Percentiles rank a stretch among this genome's conserved stretches.
phyloP scores from a whole-genome alignment of 192 early-diverging fungal genomes.

The Backusella mclennaniae region DNA sequence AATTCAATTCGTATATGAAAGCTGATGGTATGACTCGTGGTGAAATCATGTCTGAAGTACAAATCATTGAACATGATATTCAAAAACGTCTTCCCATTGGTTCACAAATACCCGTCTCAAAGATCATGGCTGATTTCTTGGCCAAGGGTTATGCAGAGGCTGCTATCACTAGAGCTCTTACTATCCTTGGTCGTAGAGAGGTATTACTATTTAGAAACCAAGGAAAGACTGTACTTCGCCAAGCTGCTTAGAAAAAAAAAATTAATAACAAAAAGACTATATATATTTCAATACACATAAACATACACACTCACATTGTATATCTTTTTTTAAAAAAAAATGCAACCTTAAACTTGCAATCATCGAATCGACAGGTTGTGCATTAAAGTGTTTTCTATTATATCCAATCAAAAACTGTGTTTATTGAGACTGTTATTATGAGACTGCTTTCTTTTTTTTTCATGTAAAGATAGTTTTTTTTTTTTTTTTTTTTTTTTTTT shows the following conservation, averaged over 20 bases:
- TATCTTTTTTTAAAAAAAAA: not conserved
- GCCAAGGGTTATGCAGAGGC: constrained; percentile 46
- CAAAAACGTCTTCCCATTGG: constrained; percentile 86
- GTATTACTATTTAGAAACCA: constrained; percentile 79
- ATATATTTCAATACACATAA: not conserved
- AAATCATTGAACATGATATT: constrained; percentile 80
- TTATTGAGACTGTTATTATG: not conserved
- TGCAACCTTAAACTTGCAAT: not conserved
- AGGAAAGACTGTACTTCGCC: constrained; percentile 49
- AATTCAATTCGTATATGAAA: constrained; percentile 19
- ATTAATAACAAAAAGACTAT: not conserved
- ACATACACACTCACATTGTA: not conserved
- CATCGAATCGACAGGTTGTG: not conserved
- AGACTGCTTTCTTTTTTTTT: not conserved
- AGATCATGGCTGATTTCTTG: constrained; percentile 50
- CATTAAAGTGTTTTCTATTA: not conserved
- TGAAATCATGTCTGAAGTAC: constrained; percentile 75
- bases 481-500: not conserved
- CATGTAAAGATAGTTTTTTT: not conserved
- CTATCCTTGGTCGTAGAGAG: constrained; percentile 79
- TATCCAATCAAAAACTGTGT: too few relatives aligned
- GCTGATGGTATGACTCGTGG: constrained; percentile 78
- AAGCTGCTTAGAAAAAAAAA: constrained; percentile 17
- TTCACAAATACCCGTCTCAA: constrained; percentile 59
- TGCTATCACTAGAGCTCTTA: constrained; percentile 71